Evolutionary conservation across 108 stramenopile genomes (phyloP).

Genomic region (Bacterosira constricta): DNA sequence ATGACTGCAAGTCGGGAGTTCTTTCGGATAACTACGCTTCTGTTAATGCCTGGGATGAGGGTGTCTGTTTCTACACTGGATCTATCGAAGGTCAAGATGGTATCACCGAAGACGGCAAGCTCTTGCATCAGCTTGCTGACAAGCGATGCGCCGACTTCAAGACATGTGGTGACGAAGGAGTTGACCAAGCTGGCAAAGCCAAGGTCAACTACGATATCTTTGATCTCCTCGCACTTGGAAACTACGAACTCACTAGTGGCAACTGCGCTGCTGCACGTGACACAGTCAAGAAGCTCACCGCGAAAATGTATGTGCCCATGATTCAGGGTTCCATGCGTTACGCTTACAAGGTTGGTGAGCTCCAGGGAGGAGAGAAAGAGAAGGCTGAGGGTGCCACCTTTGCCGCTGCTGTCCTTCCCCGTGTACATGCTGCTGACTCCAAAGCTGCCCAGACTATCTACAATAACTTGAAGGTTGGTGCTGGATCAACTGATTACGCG

Average conservation of each 20-base stretch:
- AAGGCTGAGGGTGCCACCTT: slow-evolving; percentile 74
- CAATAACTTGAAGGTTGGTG: slow-evolving; percentile 60
- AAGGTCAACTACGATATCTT: slow-evolving; percentile 59
- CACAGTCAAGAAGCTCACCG: slow-evolving; percentile 51
- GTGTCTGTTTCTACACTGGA: slow-evolving; percentile 65
- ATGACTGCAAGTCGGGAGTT: slow-evolving; percentile 66
- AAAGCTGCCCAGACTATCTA: slow-evolving; percentile 68
- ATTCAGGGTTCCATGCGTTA: slow-evolving; percentile 78
- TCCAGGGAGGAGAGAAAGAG: slow-evolving; percentile 54
- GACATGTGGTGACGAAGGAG: slow-evolving; percentile 61
- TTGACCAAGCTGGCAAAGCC: slow-evolving; percentile 47
- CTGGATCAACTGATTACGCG: slow-evolving; percentile 38
- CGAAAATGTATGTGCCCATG: slow-evolving; percentile 73
- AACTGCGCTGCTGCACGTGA: slow-evolving; percentile 55
- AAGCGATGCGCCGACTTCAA: slow-evolving; percentile 63
- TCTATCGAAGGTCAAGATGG: slow-evolving; percentile 61
- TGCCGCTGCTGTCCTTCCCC: slow-evolving; percentile 74
- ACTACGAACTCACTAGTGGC: slow-evolving; percentile 45
- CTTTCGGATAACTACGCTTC: slow-evolving; percentile 63
- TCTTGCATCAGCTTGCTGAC: slow-evolving; percentile 66
- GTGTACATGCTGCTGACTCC: slow-evolving; percentile 55
- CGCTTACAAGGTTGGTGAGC: slow-evolving; percentile 57
- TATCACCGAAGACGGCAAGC: slow-evolving; percentile 40
- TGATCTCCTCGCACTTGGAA: slow-evolving; percentile 55
- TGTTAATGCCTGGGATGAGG: slow-evolving; percentile 75